Evolutionary conservation across 2,329 filamentous ascomycete species (phyloP).

Genomic region (Alternaria triticimaculans): DNA sequence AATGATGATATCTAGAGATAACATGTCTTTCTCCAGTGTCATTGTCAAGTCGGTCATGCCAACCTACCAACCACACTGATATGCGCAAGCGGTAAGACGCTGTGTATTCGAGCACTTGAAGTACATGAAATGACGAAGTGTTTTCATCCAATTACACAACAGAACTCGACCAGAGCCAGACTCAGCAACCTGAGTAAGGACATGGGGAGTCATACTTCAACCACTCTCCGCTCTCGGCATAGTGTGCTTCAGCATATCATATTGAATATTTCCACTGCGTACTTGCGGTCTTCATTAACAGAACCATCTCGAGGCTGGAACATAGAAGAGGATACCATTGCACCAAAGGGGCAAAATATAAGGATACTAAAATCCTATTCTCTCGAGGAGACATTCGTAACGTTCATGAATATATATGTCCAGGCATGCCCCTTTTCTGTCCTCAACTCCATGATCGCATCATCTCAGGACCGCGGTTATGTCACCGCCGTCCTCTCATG

Average conservation of each 20-base stretch:
- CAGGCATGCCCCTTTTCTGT: background rate
- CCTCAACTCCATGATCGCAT: background rate
- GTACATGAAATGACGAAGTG: background rate
- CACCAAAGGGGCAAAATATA: background rate
- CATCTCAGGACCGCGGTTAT: constrained; percentile 1
- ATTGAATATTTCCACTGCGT: accelerated
- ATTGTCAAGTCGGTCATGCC: background rate
- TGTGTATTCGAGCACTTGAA: background rate
- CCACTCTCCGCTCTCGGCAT: background rate
- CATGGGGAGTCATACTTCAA: accelerated
- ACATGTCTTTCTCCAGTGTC: background rate
- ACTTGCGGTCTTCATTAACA: background rate
- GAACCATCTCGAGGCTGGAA: background rate
- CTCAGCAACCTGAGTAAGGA: background rate
- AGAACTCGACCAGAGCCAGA: background rate
- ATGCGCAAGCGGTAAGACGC: background rate
- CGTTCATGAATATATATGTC: background rate
- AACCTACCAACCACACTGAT: background rate
- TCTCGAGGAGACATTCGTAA: background rate
- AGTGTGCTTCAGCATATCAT: background rate
- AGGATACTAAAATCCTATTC: background rate
- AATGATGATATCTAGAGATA: background rate
- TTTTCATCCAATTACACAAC: accelerated
- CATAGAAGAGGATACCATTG: background rate
- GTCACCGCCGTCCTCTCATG: background rate